These are phyloP conservation scores for Exophiala oligosperma DNA, from an alignment of 2,329 filamentous ascomycete species.

Conservation along the genomic window DNA sequence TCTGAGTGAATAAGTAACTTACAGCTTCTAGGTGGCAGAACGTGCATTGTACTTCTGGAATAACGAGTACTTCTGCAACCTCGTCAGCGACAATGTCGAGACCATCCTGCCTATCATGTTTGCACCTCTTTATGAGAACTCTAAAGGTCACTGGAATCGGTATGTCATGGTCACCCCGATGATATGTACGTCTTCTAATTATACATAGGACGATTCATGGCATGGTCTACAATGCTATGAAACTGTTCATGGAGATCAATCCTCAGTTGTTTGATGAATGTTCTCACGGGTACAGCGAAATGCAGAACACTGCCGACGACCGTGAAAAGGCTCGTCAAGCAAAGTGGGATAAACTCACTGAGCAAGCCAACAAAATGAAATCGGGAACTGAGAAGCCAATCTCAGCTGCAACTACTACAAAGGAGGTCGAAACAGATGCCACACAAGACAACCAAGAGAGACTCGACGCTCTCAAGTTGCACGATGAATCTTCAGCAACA, in stretches of 20 bases:
- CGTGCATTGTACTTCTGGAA: conserved; percentile 99
- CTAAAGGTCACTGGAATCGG: conserved; percentile 99
- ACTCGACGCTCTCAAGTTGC: conserved; percentile 84
- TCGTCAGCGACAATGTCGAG: conserved; percentile 98
- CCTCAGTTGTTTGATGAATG: conserved; percentile 98
- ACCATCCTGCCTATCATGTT: conserved; percentile 99
- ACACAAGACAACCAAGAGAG: conserved; percentile 82
- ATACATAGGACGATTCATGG: conserved; percentile 84
- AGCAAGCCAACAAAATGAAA: conserved; percentile 73
- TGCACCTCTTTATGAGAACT: conserved; percentile 95
- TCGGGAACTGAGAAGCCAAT: conserved; percentile 41
- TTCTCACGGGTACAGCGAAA: conserved; percentile 95
- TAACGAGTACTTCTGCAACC: conserved; percentile 99
- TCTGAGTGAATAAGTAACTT: neutral
- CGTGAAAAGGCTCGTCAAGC: conserved; percentile 78
- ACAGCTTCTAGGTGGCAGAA: conserved; percentile 71
- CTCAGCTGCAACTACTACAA: conserved; percentile 36
- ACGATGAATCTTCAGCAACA: conserved; percentile 64
- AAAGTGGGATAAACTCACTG: conserved; percentile 84
- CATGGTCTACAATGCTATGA: conserved; percentile 99
- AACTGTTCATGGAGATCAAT: conserved; percentile 99
- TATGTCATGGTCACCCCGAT: conserved; percentile 42
- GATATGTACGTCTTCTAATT: conserved; percentile 33
- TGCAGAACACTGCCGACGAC: conserved; percentile 87
- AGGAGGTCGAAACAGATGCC: conserved; percentile 71